A percentile compares a stretch with the other conserved stretches of the same genome.
Evolutionary conservation across 2,329 filamentous ascomycete species (phyloP).

Genomic region (Colletotrichum kahawae): DNA sequence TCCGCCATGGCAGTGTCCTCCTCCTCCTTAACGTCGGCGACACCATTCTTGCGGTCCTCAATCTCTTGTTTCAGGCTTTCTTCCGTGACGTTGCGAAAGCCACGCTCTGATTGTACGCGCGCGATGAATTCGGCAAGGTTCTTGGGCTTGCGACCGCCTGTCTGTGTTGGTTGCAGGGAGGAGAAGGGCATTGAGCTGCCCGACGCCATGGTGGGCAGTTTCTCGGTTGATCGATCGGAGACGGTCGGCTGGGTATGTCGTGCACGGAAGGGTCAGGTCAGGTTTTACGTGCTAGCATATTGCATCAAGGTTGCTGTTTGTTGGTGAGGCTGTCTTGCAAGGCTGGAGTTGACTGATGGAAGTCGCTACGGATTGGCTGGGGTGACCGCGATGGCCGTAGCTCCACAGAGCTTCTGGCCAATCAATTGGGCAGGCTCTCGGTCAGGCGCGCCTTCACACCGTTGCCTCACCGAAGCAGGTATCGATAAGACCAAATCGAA

Average conservation of each 20-base stretch:
- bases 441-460: background rate
- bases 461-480: background rate
- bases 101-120: constrained; percentile 79
- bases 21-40: constrained; percentile 49
- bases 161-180: constrained; percentile 68
- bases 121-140: constrained; percentile 76
- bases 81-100: constrained; percentile 82
- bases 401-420: background rate
- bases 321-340: constrained; percentile 3
- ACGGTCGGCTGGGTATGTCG: background rate
- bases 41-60: constrained; percentile 50
- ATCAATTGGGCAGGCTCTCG: background rate
- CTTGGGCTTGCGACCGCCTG: constrained; percentile 60
- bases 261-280: background rate
- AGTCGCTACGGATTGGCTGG: constrained; percentile 12
- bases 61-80: constrained; percentile 74
- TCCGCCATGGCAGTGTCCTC: constrained; percentile 45
- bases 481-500: background rate
- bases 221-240: background rate
- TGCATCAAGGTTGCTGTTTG: background rate
- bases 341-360: constrained; percentile 1
- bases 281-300: background rate
- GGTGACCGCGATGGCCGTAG: background rate
- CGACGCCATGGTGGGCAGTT: constrained; percentile 22
- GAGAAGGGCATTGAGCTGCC: constrained; percentile 41